A percentile compares a stretch with the other conserved stretches of the same genome.
phyloP scores from a whole-genome alignment of 1,139 yeast species.

The Kurtzmaniella quercitrusa region DNA sequence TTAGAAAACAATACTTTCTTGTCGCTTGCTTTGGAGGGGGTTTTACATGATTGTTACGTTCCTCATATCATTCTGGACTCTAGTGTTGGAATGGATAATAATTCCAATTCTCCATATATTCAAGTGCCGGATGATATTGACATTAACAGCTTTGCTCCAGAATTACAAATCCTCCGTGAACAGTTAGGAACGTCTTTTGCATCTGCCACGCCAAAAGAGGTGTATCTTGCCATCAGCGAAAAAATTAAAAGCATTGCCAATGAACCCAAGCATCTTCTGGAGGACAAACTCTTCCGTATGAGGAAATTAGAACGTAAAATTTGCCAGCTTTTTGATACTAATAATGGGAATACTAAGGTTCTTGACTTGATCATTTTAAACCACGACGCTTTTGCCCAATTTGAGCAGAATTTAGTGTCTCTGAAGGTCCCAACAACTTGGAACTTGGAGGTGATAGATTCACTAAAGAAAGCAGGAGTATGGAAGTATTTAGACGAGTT shows the following conservation, averaged over 20 bases:
- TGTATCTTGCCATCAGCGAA: slow-evolving; percentile 8
- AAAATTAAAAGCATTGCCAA: slow-evolving; percentile 13
- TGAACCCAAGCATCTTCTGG: not conserved
- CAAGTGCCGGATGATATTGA: slow-evolving; percentile 21
- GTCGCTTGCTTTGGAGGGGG: not conserved
- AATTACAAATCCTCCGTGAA: slow-evolving; percentile 11
- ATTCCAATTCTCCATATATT: slow-evolving; percentile 8
- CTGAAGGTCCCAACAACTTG: slow-evolving; percentile 4
- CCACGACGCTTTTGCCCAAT: slow-evolving; percentile 19
- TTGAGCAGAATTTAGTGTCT: slow-evolving; percentile 17
- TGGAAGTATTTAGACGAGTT: not conserved
- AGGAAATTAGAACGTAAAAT: slow-evolving; percentile 3
- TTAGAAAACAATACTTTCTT: not conserved
- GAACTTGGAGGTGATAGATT: not conserved
- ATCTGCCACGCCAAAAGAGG: slow-evolving; percentile 8
- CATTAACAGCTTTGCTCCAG: slow-evolving; percentile 21
- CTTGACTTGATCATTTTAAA: slow-evolving; percentile 30
- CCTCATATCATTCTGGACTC: not conserved
- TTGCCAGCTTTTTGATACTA: slow-evolving; percentile 12
- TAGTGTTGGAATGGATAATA: not conserved
- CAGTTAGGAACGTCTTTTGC: slow-evolving; percentile 9
- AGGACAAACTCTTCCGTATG: not conserved
- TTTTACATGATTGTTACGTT: not conserved
- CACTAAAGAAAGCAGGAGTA: not conserved
- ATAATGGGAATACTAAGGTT: slow-evolving; percentile 27